phyloP scores from a whole-genome alignment of 345 rosid species.

The Salix arbutifolia region DNA sequence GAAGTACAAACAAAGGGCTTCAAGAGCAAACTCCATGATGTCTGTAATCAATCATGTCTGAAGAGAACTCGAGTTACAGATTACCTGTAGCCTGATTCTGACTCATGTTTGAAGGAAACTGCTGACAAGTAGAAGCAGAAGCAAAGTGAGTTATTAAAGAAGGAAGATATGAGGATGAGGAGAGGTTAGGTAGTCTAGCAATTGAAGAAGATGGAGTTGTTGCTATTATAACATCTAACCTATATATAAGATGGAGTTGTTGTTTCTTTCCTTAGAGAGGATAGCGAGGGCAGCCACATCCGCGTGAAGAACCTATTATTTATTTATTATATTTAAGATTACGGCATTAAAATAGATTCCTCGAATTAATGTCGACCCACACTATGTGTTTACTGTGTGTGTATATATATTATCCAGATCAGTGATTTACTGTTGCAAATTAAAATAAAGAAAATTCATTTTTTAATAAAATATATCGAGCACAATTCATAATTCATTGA shows the following conservation, averaged over 20 bases:
- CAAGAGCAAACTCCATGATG: background rate
- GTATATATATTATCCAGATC: too few species aligned
- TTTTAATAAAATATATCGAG: too few species aligned
- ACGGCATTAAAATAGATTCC: too few species aligned
- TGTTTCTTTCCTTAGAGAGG: background rate
- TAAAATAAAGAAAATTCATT: too few species aligned
- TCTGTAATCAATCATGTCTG: background rate
- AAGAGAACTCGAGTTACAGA: background rate
- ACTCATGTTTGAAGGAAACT: background rate
- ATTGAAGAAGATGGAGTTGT: background rate
- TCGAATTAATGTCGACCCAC: too few species aligned
- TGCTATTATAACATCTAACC: background rate
- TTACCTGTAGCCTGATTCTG: constrained; percentile 9
- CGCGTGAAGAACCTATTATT: too few species aligned
- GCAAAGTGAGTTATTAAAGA: background rate
- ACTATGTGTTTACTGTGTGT: too few species aligned
- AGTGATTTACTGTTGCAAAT: too few species aligned
- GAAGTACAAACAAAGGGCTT: background rate
- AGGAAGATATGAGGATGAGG: background rate
- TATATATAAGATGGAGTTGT: background rate
- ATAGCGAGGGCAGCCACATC: too few species aligned
- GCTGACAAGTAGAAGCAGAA: background rate
- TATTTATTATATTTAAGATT: too few species aligned
- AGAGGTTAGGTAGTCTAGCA: background rate
- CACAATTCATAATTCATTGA: too few species aligned